Evolutionary conservation across 2,329 filamentous ascomycete species (phyloP), one percentile per base, ranked within the genome.

Genomic region (Cryphonectria parasitica): DNA sequence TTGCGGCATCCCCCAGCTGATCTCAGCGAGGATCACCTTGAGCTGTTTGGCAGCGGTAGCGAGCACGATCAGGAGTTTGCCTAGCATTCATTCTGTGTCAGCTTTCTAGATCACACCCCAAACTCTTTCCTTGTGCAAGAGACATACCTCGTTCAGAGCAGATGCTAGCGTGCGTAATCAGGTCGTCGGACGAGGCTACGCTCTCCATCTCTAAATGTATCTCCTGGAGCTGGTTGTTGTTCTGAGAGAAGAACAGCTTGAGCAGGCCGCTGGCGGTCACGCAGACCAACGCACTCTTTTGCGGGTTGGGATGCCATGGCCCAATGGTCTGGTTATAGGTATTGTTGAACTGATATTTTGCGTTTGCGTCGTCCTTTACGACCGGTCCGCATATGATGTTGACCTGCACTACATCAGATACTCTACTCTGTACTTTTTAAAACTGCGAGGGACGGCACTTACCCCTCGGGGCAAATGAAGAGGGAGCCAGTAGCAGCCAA

Each of bases 401-500:
- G 74, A 83, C 85, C 81, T 86, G 69, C 7, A 45, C 17, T 6
- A 36, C 25, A 56, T 72, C 41, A 71, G 66, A 17, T 43, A 17
- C 25, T 49, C 8, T 43, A 13, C 31, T 45, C 7, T 39, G 64
- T 3, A 8, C 0, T 17, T 17, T 31, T 28, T n/a, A 15, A 13
- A n/a, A 15, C 3, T 56, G 28, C 15, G 58, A 64, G 13, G 28
- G 31, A 19, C n/a, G 17, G 2, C 11, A 63, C 66, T 52, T 34
- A 63, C 60, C 66, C 13, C 43, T 5, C 34, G 49, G 1, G 52
- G 65, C 36, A 36, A 84, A 39, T 86, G 82, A 34, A 90, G 84
- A n/a, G 86, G 83, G 68, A 98, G 84, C 96, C 96, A 99, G 80
- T 93, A 92, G 78, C 94, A 88, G 3, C 95, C 96, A 8, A 97